Conservation (phyloP, 768 basidiomycete genomes). For the Leccinellum rugosiceps region DNA sequence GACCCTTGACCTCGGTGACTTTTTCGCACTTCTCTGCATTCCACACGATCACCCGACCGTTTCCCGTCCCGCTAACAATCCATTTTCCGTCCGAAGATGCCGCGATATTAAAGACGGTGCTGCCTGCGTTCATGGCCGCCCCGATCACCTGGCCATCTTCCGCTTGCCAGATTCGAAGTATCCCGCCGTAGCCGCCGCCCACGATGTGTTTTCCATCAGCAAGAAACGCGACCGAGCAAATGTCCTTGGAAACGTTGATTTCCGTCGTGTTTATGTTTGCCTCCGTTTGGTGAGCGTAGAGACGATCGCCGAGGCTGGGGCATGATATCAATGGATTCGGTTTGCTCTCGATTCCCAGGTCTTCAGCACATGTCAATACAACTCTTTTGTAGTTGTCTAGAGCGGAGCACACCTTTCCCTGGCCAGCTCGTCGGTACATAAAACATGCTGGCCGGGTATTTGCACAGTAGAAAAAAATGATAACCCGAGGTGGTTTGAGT, state of each 20-base stretch:
- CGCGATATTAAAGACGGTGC: conserved; percentile 3
- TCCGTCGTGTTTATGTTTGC: not conserved
- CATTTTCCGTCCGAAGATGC: conserved; percentile 7
- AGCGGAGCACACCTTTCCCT: not conserved
- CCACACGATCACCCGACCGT: conserved; percentile 11
- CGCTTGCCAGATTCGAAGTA: conserved; percentile 3
- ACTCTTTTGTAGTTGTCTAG: not conserved
- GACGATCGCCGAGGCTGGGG: not conserved
- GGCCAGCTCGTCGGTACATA: not conserved
- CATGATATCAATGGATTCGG: not conserved
- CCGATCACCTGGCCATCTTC: conserved; percentile 4
- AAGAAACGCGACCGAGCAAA: conserved; percentile 10
- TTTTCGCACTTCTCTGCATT: conserved; percentile 2
- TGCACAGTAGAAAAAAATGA: not conserved
- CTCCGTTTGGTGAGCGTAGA: not conserved
- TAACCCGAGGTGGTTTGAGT: not conserved
- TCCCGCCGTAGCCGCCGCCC: conserved; percentile 8
- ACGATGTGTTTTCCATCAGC: conserved; percentile 5
- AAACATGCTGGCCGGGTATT: not conserved
- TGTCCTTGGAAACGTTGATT: conserved; percentile 4
- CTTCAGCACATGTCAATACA: not conserved
- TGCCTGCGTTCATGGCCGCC: conserved; percentile 4
- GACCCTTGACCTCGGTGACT: conserved; percentile 6
- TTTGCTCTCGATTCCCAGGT: not conserved
- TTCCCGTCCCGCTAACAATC: conserved; percentile 6